phyloP scores from a whole-genome alignment of 345 rosid genomes.

The Lenwebbia sp. region DNA sequence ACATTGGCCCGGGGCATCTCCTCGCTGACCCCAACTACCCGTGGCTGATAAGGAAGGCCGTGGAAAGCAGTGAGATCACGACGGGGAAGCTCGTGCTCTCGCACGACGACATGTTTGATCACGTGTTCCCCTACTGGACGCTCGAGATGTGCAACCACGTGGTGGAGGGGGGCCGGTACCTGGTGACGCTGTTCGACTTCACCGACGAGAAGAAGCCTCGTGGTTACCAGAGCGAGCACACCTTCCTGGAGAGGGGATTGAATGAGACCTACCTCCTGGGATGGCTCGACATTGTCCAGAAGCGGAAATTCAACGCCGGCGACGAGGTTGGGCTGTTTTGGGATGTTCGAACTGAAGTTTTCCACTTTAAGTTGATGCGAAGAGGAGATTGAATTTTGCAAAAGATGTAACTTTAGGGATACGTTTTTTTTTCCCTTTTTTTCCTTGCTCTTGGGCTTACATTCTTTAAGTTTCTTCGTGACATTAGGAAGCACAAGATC shows the following conservation, averaged over 20 bases:
- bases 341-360: slow-evolving; percentile 9
- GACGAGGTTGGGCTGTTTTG: slow-evolving; percentile 31
- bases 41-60: slow-evolving; percentile 15
- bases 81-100: slow-evolving; percentile 9
- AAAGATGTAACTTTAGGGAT: not conserved
- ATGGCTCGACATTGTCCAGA: slow-evolving; percentile 14
- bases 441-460: not conserved
- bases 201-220: slow-evolving; percentile 16
- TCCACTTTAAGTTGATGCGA: slow-evolving; percentile 16
- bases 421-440: not conserved
- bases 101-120: slow-evolving; percentile 8
- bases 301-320: slow-evolving; percentile 1
- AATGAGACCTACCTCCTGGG: slow-evolving; percentile 10
- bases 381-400: not conserved
- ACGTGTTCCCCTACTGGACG: slow-evolving; percentile 19
- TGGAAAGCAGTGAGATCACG: slow-evolving; percentile 6
- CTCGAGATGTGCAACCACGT: slow-evolving; percentile 9
- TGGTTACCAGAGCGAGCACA: slow-evolving; percentile 14
- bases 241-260: slow-evolving; percentile 12
- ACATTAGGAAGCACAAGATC: not conserved
- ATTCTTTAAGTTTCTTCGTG: not conserved
- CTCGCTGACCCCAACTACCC: slow-evolving; percentile 4
- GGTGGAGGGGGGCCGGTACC: slow-evolving; percentile 7
- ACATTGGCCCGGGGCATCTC: not conserved
- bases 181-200: slow-evolving; percentile 12